These are phyloP conservation scores for Solioccasus polychromus DNA, from an alignment of 768 basidiomycete genomes.

Conservation along the genomic window DNA sequence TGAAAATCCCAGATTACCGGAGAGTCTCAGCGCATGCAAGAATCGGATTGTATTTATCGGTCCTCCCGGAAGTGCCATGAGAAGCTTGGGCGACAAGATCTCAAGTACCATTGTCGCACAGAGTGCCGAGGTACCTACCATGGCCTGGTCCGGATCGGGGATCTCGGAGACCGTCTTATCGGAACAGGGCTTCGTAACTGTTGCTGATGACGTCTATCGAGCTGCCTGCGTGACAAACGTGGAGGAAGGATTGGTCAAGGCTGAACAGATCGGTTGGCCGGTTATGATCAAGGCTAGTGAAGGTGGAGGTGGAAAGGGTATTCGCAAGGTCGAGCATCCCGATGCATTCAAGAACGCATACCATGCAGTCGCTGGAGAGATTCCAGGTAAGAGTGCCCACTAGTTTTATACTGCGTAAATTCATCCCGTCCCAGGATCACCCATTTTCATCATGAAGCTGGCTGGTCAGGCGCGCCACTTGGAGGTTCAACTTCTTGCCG, in stretches of 20 bases:
- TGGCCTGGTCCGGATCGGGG: conserved; percentile 98
- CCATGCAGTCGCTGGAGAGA: conserved; percentile 91
- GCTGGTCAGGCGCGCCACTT: conserved; percentile 96
- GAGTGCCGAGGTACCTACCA: conserved; percentile 92
- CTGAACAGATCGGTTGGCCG: conserved; percentile 91
- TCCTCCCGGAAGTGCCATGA: conserved; percentile 97
- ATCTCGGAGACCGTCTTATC: conserved; percentile 85
- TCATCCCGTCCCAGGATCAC: conserved; percentile 64
- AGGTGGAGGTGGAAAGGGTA: conserved; percentile 99
- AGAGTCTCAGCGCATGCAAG: conserved; percentile 86
- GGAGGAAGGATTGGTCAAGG: conserved; percentile 80
- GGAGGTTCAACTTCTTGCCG: conserved; percentile 96
- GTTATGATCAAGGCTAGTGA: conserved; percentile 99
- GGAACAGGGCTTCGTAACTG: conserved; percentile 85
- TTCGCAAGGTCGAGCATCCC: conserved; percentile 85
- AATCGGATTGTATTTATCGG: conserved; percentile 99
- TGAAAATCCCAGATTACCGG: conserved; percentile 95
- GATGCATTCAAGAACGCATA: conserved; percentile 94
- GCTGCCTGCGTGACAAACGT: conserved; percentile 86
- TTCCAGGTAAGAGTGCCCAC: conserved; percentile 67
- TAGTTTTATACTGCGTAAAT: conserved; percentile 1
- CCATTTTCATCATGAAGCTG: conserved; percentile 99
- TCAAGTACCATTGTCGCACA: conserved; percentile 99
- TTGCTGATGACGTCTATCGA: conserved; percentile 87
- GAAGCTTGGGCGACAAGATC: conserved; percentile 98